Percentiles rank a stretch among this genome's conserved stretches.
These are phyloP conservation scores for Cadophora luteo-olivacea DNA, from an alignment of 2,329 filamentous ascomycete genomes.

Conservation along the genomic window DNA sequence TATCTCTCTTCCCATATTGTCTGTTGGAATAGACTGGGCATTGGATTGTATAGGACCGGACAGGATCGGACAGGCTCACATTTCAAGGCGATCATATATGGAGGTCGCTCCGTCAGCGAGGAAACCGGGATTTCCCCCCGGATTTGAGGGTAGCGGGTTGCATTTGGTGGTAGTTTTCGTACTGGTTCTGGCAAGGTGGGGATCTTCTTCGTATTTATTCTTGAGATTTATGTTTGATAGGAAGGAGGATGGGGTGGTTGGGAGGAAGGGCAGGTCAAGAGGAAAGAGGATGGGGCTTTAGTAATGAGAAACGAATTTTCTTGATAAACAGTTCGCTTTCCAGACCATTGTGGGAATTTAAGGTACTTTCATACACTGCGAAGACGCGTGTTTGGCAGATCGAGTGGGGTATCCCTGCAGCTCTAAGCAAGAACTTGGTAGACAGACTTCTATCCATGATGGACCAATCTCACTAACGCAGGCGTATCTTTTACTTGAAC, in stretches of 20 bases:
- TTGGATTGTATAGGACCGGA: neutral
- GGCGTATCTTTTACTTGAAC: too few relatives aligned
- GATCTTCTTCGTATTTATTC: neutral
- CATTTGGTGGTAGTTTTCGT: neutral
- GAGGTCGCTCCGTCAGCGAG: neutral
- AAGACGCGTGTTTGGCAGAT: neutral
- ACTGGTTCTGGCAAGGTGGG: neutral
- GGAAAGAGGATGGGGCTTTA: too few relatives aligned
- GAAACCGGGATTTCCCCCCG: neutral
- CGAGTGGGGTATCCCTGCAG: neutral
- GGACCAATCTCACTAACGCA: neutral
- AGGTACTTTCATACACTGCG: neutral
- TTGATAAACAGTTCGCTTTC: neutral
- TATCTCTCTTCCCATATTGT: conserved; percentile 10
- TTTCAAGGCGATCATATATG: neutral
- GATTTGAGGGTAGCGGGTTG: neutral
- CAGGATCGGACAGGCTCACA: neutral
- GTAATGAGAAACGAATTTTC: conserved; percentile 14
- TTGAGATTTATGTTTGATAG: conserved; percentile 7
- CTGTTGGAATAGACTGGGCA: conserved; percentile 14
- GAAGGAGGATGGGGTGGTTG: neutral
- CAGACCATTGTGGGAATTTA: too few relatives aligned
- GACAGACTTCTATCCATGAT: conserved; percentile 13
- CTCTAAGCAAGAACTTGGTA: neutral
- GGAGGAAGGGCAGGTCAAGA: too few relatives aligned